Base-by-base conservation (phyloP, 225 moss, liverwort and hornwort genomes). In the Rhytidiadelphus loreus region DNA sequence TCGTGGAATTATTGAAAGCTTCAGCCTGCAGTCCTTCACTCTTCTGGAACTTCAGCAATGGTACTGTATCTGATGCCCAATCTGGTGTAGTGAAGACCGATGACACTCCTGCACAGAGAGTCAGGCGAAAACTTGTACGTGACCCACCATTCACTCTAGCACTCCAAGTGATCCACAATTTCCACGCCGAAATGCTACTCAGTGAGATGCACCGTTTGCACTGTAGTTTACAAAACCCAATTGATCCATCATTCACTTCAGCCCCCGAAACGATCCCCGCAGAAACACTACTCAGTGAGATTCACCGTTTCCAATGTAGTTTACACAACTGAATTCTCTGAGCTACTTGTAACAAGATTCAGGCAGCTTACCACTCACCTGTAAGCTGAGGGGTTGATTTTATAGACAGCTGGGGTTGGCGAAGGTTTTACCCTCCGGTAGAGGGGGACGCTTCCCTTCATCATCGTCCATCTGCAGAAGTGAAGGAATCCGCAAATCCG, bases 401-500 rank as follows among this genome's bases (percentile, higher is more conserved):
- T 35, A 8, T 17, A 18, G 15, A 83, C 65, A 71, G 16, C 52
- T 44, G 48, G 41, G 16, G 35, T 57, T 50, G 73, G 63, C 52
- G 50, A 22, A 30, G 18, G 17, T 35, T 50, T 60, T n/a, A 23
- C 28, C 30, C 62, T 62, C 16, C 13, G 53, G 63, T 55, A 6
- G 41, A 52, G 19, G 33, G 33, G 28, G 53, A 85, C 7, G 35
- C 39, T 41, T 29, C 44, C 46, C 48, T 20, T 41, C 76, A 12
- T 92, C 88, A 92, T 58, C 92, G 90, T 21, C 92, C 92, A 52
- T 92, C 92, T 24, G 39, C 43, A 59, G 92, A 92, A 29, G 88
- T 88, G 78, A 92, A 90, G 37, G 92, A 92, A 44, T 88, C 83
- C 44, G 92, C 92, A 60, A 92, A 92, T 46, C 92, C 90, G 32